Percentiles rank a stretch among this genome's conserved stretches.
These are phyloP conservation scores for Colletotrichum musae DNA, from an alignment of 2,329 filamentous ascomycete genomes.

Conservation along the genomic window DNA sequence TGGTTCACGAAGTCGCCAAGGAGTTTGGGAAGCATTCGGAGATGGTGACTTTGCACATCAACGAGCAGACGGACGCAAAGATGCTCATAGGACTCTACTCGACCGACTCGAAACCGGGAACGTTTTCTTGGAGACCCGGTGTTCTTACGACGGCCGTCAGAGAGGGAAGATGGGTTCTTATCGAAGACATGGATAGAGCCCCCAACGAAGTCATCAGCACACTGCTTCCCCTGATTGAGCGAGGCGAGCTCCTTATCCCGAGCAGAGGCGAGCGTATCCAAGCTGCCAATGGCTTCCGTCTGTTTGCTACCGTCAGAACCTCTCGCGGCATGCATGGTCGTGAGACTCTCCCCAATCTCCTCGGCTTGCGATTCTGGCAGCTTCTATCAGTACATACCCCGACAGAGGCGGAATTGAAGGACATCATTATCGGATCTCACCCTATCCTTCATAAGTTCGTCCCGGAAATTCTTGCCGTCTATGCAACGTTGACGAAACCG, in stretches of 20 bases:
- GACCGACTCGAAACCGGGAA: slow-evolving; percentile 87
- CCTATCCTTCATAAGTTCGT: slow-evolving; percentile 77
- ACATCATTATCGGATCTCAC: slow-evolving; percentile 80
- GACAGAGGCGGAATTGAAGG: slow-evolving; percentile 77
- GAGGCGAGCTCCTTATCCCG: slow-evolving; percentile 90
- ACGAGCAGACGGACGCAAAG: slow-evolving; percentile 98
- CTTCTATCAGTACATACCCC: slow-evolving; percentile 79
- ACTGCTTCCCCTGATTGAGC: slow-evolving; percentile 91
- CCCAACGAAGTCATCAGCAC: slow-evolving; percentile 96
- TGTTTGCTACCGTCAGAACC: slow-evolving; percentile 92
- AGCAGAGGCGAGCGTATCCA: slow-evolving; percentile 88
- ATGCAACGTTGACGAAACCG: slow-evolving; percentile 66
- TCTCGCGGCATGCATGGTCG: slow-evolving; percentile 76
- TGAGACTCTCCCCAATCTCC: slow-evolving; percentile 79
- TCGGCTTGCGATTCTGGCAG: slow-evolving; percentile 91
- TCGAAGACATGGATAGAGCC: slow-evolving; percentile 95
- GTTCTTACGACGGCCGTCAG: slow-evolving; percentile 93
- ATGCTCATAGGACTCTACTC: slow-evolving; percentile 95
- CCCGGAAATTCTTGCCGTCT: slow-evolving; percentile 72
- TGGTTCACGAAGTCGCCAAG: slow-evolving; percentile 86
- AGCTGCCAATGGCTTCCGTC: slow-evolving; percentile 87
- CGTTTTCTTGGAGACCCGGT: slow-evolving; percentile 92
- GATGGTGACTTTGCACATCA: slow-evolving; percentile 95
- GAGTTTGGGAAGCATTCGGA: slow-evolving; percentile 83
- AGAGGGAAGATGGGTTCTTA: slow-evolving; percentile 96